Base-by-base conservation (phyloP, 495 filamentous ascomycete species). In the Cairneyella variabilis region DNA sequence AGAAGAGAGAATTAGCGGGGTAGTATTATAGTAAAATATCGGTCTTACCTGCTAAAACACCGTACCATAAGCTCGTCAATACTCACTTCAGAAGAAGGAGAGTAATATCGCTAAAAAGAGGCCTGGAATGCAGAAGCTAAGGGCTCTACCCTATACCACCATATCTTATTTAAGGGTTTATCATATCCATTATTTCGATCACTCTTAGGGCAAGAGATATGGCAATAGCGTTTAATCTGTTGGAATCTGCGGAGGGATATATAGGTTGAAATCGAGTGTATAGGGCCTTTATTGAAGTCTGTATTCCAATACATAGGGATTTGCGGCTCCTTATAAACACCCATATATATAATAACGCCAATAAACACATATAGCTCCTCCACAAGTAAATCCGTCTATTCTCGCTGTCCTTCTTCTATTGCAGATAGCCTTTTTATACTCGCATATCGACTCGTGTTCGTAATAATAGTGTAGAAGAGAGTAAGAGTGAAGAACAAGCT, bases 71-170 rank as follows among this genome's bases (percentile, higher is more conserved):
- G 48, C 36, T 51, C 20, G 26, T 48, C 34, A 23, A 48, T 41
- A 23, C 20, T 26, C 3, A 48, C 44, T 41, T 39, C 30, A 30
- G 43, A 40, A 10, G 43, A 48, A 18, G 43, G 52, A 16, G 52
- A 48, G 28, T 55, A 55, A 42, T 55, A 55, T 41, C 27, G 42
- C 23, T 34, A 21, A 23, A 32, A 55, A 17, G 43, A 27, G 22
- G 32, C 34, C 22, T 55, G 43, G 9, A 55, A 8, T 1, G 20
- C 5, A 8, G 43, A 55, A 39, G 52, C 52, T 17, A 55, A 17
- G 48, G 52, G 52, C n/a, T 55, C 52, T 9, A 55, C 0, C 36
- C 42, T 55, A 55, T 55, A 55, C 52, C 34, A 48, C 52, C 34
- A 53, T 5, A 20, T 44, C 22, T 42, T 40, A 41, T 41, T 51